These are phyloP conservation scores for Podosphaera xanthii DNA, from an alignment of 2,329 filamentous ascomycete species.

Conservation along the genomic window DNA sequence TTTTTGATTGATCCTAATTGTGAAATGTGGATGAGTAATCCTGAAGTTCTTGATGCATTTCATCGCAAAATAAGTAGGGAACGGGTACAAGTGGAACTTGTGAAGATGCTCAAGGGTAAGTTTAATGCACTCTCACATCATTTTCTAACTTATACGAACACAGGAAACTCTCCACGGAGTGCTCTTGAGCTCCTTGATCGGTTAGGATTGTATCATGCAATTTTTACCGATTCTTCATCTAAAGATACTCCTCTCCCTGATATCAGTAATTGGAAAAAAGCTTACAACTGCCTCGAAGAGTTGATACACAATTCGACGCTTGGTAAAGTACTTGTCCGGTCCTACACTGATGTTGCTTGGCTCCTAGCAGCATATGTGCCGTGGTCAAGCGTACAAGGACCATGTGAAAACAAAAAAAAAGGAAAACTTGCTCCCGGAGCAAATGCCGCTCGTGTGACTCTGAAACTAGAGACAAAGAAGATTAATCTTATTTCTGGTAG, in stretches of 20 bases:
- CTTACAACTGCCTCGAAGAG: constrained; percentile 38
- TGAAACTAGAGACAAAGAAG: constrained; percentile 58
- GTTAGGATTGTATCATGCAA: constrained; percentile 44
- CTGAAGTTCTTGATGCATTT: constrained; percentile 59
- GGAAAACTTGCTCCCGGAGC: constrained; percentile 34
- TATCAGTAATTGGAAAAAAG: constrained; percentile 33
- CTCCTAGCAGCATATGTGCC: constrained; percentile 51
- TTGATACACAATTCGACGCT: constrained; percentile 26
- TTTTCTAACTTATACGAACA: constrained; percentile 5
- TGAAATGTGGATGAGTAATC: constrained; percentile 50
- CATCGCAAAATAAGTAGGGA: constrained; percentile 79
- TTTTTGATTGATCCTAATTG: constrained; percentile 56
- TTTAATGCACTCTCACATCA: constrained; percentile 5
- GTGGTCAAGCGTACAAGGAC: constrained; percentile 34
- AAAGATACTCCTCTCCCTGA: constrained; percentile 30
- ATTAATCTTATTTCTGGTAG: constrained; percentile 43
- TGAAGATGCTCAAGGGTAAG: constrained; percentile 68
- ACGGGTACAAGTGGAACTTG: constrained; percentile 63
- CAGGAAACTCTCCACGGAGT: constrained; percentile 33
- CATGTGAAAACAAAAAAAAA: constrained; percentile 17
- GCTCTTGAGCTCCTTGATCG: constrained; percentile 43
- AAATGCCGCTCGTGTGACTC: constrained; percentile 49
- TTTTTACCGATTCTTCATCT: constrained; percentile 46
- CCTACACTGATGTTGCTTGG: constrained; percentile 50
- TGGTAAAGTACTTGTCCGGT: constrained; percentile 32